phyloP scores from a whole-genome alignment of 31 red algal genomes.

The Endocladia muricata region DNA sequence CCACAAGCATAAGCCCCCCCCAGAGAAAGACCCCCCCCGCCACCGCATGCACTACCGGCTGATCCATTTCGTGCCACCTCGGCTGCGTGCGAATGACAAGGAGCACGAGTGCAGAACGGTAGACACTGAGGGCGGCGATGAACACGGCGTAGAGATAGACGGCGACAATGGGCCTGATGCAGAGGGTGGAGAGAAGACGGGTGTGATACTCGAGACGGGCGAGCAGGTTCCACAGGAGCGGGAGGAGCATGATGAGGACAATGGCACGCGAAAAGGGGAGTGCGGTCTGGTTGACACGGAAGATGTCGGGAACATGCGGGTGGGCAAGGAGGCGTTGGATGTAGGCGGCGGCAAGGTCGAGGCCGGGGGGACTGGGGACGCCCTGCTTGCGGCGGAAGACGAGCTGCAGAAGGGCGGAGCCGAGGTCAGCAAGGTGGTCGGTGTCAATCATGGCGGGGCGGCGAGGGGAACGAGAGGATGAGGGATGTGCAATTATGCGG shows the following conservation, averaged over 20 bases:
- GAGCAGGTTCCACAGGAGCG: constrained; percentile 83
- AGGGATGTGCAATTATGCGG: too few relatives aligned
- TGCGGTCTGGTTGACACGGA: constrained; percentile 39
- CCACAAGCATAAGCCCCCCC: constrained; percentile 55
- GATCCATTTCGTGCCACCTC: constrained; percentile 17
- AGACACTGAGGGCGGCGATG: constrained; percentile 74
- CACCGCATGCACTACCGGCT: constrained; percentile 21
- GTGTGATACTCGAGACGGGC: constrained; percentile 80
- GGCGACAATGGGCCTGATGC: constrained; percentile 48
- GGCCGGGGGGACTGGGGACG: neutral
- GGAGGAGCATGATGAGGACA: constrained; percentile 57
- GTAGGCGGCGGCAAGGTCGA: neutral
- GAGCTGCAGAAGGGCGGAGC: too few relatives aligned
- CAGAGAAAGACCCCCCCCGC: constrained; percentile 4
- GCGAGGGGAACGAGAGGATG: too few relatives aligned
- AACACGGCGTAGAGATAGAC: constrained; percentile 70
- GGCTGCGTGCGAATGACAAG: constrained; percentile 55
- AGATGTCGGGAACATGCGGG: constrained; percentile 5
- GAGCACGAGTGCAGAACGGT: constrained; percentile 64
- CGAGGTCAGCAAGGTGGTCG: too few relatives aligned
- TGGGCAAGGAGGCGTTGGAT: neutral
- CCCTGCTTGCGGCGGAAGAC: too few relatives aligned
- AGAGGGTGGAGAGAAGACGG: constrained; percentile 43
- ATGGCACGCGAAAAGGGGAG: constrained; percentile 66
- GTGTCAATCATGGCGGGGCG: too few relatives aligned